These are phyloP conservation scores for Trichoderma citrinoviride DNA, from an alignment of 2,329 filamentous ascomycete genomes.

Conservation along the genomic window DNA sequence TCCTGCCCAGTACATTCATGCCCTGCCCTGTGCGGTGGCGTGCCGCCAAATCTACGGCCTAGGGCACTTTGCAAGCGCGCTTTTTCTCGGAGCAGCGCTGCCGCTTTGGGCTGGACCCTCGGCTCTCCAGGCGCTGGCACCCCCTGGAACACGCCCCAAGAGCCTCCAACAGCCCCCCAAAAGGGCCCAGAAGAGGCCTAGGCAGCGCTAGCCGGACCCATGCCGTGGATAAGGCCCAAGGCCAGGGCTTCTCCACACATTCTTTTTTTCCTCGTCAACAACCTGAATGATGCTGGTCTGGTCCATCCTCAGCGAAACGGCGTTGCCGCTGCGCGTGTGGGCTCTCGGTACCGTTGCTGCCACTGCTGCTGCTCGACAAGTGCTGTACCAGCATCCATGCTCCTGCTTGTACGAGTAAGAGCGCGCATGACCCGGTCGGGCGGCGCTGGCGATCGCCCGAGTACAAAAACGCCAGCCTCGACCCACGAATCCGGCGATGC, in stretches of 20 bases:
- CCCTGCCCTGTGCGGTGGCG: neutral
- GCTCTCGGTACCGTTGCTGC: too few relatives aligned
- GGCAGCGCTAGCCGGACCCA: neutral
- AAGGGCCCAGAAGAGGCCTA: neutral
- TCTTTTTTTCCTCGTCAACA: constrained; percentile 1
- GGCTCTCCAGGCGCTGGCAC: neutral
- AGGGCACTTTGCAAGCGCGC: neutral
- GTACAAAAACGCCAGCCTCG: constrained; percentile 20
- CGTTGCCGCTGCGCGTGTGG: constrained; percentile 17
- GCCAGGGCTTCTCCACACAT: constrained; percentile 18
- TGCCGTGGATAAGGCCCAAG: neutral
- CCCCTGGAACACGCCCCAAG: constrained; percentile 2
- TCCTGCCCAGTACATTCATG: neutral
- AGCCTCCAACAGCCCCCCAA: neutral
- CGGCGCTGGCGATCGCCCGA: neutral
- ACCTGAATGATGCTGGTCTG: neutral
- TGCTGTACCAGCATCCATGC: neutral
- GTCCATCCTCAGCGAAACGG: constrained; percentile 17
- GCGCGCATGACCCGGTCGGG: neutral
- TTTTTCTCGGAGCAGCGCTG: constrained; percentile 21
- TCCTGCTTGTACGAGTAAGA: neutral
- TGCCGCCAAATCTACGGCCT: neutral
- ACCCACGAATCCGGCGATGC: constrained; percentile 10
- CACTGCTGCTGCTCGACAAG: too few relatives aligned
- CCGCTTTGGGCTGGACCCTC: constrained; percentile 18